Evolutionary conservation across 2,329 filamentous ascomycete genomes (phyloP), one percentile per base, ranked within the genome.

Genomic region (Cladophialophora chaetospira): DNA sequence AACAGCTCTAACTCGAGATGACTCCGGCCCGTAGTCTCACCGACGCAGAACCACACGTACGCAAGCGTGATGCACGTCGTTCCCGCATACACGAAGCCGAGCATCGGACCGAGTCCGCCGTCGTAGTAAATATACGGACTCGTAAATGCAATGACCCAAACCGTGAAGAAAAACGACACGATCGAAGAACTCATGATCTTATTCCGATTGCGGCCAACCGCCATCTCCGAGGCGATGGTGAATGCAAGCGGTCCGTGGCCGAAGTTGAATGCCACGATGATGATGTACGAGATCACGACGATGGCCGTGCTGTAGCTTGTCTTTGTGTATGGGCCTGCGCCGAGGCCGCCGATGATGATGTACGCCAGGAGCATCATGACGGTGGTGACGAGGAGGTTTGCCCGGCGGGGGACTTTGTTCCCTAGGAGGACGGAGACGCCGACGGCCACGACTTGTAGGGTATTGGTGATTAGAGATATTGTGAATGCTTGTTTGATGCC

Each of bases 151-250:
- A 71, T 66, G 33, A 67, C 62, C 70, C 71, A 72, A 35, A 68
- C 55, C 8, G 66, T 66, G 19, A 69, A 33, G 40, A 61, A 79
- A 67, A 57, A 79, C 4, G 67, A 71, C 2, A 68, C 75, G 0
- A 80, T 73, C 0, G 76, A 70, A 3, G 72, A 69, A 6, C 73
- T 68, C n/a, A 70, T 73, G 60, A 77, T 78, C 64, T 78, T 77
- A 64, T 77, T 77, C 46, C 75, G 69, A 65, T 80, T 80, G 11
- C 71, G 72, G 3, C 77, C 77, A 21, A 78, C 75, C 0, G 77
- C 73, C 72, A 78, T 76, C 59, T 80, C 77, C 6, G 63, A 63
- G 46, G 69, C 74, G 35, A 77, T 72, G 0, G 75, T 73, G 67
- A 69, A 78, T 1, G 67, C 69, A 0, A 76, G 66, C 0, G 77